Conservation (phyloP, 495 filamentous ascomycete species). For the Tuber borchii region DNA sequence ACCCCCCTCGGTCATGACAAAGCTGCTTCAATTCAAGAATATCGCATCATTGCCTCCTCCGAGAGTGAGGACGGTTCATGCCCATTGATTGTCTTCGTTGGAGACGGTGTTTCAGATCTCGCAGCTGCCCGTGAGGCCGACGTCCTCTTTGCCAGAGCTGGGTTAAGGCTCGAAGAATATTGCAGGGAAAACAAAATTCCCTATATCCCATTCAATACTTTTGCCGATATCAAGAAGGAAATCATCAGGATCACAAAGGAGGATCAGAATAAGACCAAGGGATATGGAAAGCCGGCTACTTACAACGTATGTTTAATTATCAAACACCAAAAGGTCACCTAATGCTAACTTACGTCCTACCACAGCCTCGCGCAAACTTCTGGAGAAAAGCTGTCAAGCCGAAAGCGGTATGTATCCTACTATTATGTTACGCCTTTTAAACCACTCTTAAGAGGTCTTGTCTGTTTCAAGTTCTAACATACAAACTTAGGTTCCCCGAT, state of each 20-base stretch:
- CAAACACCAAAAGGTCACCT: background rate
- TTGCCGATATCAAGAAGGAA: conserved; percentile 61
- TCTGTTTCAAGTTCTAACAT: background rate
- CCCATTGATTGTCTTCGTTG: conserved; percentile 68
- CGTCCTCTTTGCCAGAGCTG: conserved; percentile 65
- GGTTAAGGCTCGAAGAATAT: conserved; percentile 64
- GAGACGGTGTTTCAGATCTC: conserved; percentile 71
- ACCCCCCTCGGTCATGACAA: conserved; percentile 66
- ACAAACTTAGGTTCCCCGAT: conserved; percentile 48
- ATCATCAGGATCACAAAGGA: conserved; percentile 55
- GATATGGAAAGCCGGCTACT: conserved; percentile 55
- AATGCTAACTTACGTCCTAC: background rate
- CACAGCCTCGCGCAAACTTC: conserved; percentile 58
- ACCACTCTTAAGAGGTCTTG: conserved; percentile 18
- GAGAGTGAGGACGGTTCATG: conserved; percentile 56
- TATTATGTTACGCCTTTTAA: conserved; percentile 13
- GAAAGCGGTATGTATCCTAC: conserved; percentile 44
- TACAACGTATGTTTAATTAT: conserved; percentile 49
- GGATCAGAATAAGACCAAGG: conserved; percentile 59
- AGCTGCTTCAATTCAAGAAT: conserved; percentile 58
- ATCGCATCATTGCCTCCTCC: conserved; percentile 50
- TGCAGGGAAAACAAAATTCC: conserved; percentile 59
- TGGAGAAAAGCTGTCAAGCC: conserved; percentile 61
- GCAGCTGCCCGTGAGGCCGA: conserved; percentile 67
- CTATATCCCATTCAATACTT: conserved; percentile 61